Evolutionary conservation across 1,284 basidiomycete species (phyloP), one percentile per base, ranked within the genome.

Genomic region (Ganoderma boninense): DNA sequence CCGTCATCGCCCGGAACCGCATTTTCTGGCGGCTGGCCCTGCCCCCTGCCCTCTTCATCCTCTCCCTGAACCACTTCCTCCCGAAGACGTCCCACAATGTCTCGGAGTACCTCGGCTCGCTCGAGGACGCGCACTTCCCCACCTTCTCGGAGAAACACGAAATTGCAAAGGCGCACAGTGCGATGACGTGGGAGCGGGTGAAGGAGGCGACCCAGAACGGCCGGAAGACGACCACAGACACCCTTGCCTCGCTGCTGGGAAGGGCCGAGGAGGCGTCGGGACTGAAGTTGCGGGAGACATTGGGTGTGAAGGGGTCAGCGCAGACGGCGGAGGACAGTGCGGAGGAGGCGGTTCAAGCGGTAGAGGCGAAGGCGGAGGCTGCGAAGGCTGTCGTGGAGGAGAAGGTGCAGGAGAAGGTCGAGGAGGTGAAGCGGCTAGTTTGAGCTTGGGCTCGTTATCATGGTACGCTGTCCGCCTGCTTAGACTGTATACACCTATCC

Each of bases 1-100:
- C 95, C 68, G 92, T 98, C 75, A 80, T 98, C 68, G 90, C 94
- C 0, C 92, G 96, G 52, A 93, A 92, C 73, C 91, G 96, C 49
- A 82, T 95, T 69, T 86, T 90, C 43, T 82, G 89, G 18, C 92
- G 95, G 44, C 77, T 92, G 69, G 74, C 92, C 46, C 84, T 95
- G 13, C 95, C 95, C 0, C 92, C 95, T 0, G 73, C 88, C 20
- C 87, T 95, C 76, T 82, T 95, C 74, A 70, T 90, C 68, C 80
- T 87, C 66, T 90, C 95, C 44, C 83, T 91, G 69, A 84, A 89
- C 71, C 91, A 96, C 81, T 95, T 96, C 88, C 87, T 96, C 46
- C 95, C 95, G 8, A 86, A 91, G 78, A 95, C 94, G 7, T 87
- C 92, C 2, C 78, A 83, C 69, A 96, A 95, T 78, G 81, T 97